Evolutionary conservation across 306 rosid species (phyloP), one percentile per base, ranked within the genome.

Genomic region (Alnus rubra): DNA sequence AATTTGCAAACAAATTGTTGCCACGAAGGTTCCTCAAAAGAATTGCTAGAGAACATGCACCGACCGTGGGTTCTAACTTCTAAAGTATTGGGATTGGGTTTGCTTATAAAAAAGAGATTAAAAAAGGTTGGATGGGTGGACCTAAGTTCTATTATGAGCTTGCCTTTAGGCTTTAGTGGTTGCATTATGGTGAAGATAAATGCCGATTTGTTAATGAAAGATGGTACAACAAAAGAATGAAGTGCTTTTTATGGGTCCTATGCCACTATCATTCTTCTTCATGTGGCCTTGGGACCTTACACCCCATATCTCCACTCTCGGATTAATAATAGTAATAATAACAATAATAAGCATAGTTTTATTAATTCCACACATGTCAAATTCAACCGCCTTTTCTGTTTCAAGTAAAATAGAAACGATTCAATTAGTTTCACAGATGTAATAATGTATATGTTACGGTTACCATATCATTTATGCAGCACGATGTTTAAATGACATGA

Each of bases 261-360:
- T 47, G 44, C 10, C 76, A 62, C 45, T 42, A 71, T 51, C 47
- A 77, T 71, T 63, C 51, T 9, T 44, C 33, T 47, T 35, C 85
- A 82, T 65, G 85, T 63, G 74, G 60, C 30, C 62, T n/a, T 55
- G 62, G 62, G 62, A 2, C 62, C 60, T 54, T 54, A 5, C 9
- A 3, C 11, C 60, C 1, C 9, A 15, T 15, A 9, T 9, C 52
- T 49, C 52, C 52, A 49, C 10, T 49, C 52, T 49, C 52, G 15
- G 11, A 49, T 12, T 49, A 49, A 2, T 9, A 49, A 10, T 49
- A 49, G 10, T 49, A 49, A 49, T 49, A 49, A 10, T 4, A 5
- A 4, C 4, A 39, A 33, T 33, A 33, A 33, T 33, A 23, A 23
- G 28, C 28, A 23, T 23, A 33, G 8, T 42, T 42, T n/a, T 42